phyloP scores from a whole-genome alignment of 106 monocot genomes.

The Chionographis japonica region DNA sequence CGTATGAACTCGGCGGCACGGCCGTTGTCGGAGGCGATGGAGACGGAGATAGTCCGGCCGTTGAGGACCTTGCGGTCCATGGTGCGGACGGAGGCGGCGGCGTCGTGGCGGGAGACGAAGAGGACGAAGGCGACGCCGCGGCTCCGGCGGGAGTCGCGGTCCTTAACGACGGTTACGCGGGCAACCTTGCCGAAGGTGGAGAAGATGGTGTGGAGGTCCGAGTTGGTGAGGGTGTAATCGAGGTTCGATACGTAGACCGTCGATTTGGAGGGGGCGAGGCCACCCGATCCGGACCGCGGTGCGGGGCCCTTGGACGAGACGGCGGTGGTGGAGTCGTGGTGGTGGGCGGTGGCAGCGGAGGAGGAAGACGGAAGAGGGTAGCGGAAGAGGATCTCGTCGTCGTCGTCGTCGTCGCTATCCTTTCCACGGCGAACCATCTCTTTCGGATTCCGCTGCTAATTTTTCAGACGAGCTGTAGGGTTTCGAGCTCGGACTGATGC shows the following conservation, averaged over 20 bases:
- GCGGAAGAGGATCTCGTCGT: constrained; percentile 65
- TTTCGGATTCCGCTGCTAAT: too few relatives aligned
- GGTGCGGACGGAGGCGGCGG: constrained; percentile 41
- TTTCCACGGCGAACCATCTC: constrained; percentile 36
- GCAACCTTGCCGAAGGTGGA: constrained; percentile 97
- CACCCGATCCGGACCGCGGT: constrained; percentile 56
- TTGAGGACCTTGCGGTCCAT: constrained; percentile 83
- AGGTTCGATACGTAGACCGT: constrained; percentile 91
- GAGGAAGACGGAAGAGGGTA: constrained; percentile 50
- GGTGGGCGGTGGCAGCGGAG: constrained; percentile 13
- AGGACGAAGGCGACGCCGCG: constrained; percentile 97
- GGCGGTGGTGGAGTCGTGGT: background rate
- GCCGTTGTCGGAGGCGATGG: constrained; percentile 91
- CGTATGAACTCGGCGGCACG: constrained; percentile 86
- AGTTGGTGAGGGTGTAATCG: constrained; percentile 86
- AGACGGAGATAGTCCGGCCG: constrained; percentile 65
- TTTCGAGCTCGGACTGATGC: too few relatives aligned
- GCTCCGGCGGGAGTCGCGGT: constrained; percentile 56
- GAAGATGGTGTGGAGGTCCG: constrained; percentile 95
- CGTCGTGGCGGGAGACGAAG: constrained; percentile 85
- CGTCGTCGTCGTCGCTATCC: constrained; percentile 52
- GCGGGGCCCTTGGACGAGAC: background rate
- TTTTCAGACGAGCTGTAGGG: too few relatives aligned
- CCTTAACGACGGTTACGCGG: constrained; percentile 90
- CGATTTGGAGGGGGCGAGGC: constrained; percentile 91